Evolutionary conservation across 2,329 filamentous ascomycete genomes (phyloP).

Genomic region (Cladobotryum mycophilum): DNA sequence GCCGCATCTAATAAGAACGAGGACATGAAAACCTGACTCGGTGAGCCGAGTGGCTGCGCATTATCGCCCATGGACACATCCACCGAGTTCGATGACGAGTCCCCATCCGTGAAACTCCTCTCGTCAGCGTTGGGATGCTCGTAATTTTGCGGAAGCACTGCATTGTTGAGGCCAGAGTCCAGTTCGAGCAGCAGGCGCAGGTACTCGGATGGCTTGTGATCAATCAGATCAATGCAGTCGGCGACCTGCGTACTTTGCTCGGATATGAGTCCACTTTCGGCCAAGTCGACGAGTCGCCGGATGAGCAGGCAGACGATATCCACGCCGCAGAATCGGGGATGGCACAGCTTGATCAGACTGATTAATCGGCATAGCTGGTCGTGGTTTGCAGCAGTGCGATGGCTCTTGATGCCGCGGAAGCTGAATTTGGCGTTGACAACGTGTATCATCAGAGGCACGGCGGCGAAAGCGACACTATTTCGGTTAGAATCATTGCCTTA

Average conservation of each 20-base stretch:
- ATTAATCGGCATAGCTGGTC: constrained; percentile 6
- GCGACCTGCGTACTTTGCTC: constrained; percentile 1
- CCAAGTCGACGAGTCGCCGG: constrained; percentile 5
- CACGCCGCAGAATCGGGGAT: constrained; percentile 5
- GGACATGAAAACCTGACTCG: too few relatives aligned
- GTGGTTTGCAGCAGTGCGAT: neutral
- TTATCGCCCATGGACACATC: too few relatives aligned
- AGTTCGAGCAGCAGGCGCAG: constrained; percentile 5
- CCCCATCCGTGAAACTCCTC: too few relatives aligned
- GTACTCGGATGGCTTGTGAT: constrained; percentile 6
- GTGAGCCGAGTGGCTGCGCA: too few relatives aligned
- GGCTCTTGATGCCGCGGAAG: neutral
- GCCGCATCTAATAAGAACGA: too few relatives aligned
- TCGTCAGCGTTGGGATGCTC: too few relatives aligned
- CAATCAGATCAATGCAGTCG: constrained; percentile 7
- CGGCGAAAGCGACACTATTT: constrained; percentile 4
- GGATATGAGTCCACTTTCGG: constrained; percentile 1
- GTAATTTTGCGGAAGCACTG: neutral
- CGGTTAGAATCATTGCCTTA: neutral
- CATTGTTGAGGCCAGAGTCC: constrained; percentile 6
- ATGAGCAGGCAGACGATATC: constrained; percentile 6
- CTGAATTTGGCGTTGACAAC: constrained; percentile 7
- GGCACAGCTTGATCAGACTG: constrained; percentile 6
- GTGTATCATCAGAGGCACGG: constrained; percentile 9
- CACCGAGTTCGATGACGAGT: too few relatives aligned